Base-by-base conservation (phyloP, 2,329 filamentous ascomycete genomes). In the Cladosporium sphaerospermum region DNA sequence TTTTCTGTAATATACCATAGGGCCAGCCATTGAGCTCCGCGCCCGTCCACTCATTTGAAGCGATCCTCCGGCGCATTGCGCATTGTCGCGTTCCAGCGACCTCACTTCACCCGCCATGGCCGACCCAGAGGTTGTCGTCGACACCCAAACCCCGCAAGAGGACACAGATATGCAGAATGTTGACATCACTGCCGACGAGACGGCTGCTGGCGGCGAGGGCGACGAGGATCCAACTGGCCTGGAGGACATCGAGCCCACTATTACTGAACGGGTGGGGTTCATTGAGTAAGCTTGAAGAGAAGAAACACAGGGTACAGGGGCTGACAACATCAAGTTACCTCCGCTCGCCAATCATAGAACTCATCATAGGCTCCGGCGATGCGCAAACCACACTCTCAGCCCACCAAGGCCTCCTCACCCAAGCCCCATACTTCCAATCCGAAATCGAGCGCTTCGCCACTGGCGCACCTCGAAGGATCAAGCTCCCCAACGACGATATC, bases 351-450 rank as follows among this genome's bases (percentile, higher is more conserved):
- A 75, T 78, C 34, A 64, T 78, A 43, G 69, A 77, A 56, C 63
- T 78, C 2, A 45, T 71, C 4, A 69, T 75, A 34, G 74, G 74
- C 55, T 70, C 72, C 45, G 83, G 77, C 53, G 80, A 82, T 4
- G 68, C 72, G 1, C 76, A 80, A 62, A 83, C 81, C 9, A 75
- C 83, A 32, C 78, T 96, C 54, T 84, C 82, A 19, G 89, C 89
- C 6, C 91, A 96, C 69, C 86, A 95, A 71, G 84, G 77, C 3
- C 78, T 96, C 23, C 77, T 97, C 34, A 65, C 74, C 9, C 79
- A 84, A 67, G 92, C 88, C 41, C 88, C 89, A 0, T 90, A 79
- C 69, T 89, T 96, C 65, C 75, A 76, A 9, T 78, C 83, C 18
- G 75, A 79, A 6, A 83, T 84, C 64, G 75, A 78, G 9, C 70